phyloP scores from a whole-genome alignment of 2,329 filamentous ascomycete genomes.

The Exophiala xenobiotica region DNA sequence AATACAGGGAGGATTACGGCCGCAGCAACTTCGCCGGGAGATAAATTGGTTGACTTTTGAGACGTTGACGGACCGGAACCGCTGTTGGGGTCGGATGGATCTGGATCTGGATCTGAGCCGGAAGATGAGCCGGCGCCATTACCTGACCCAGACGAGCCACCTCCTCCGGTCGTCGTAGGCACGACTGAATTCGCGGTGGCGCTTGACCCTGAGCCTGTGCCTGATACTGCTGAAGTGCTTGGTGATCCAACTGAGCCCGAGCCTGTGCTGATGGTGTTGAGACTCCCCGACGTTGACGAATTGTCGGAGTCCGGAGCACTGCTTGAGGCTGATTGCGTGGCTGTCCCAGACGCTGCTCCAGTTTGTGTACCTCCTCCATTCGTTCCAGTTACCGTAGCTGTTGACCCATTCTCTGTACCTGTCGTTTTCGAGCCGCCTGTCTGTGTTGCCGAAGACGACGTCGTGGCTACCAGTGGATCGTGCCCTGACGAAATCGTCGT shows the following conservation, averaged over 20 bases:
- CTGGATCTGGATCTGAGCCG: constrained; percentile 3
- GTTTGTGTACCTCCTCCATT: neutral
- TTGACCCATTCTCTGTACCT: neutral
- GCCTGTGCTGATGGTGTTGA: neutral
- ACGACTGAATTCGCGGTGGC: neutral
- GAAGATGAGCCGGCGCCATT: neutral
- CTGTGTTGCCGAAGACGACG: neutral
- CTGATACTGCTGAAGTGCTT: neutral
- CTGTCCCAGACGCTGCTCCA: neutral
- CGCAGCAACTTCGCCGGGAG: constrained; percentile 21
- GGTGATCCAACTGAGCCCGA: neutral
- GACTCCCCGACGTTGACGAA: neutral
- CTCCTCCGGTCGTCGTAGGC: neutral
- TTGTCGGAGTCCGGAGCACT: neutral
- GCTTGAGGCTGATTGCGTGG: neutral
- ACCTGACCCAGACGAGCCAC: neutral
- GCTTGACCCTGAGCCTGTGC: constrained; percentile 5
- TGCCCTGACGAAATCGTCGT: neutral
- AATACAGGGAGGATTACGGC: constrained; percentile 22
- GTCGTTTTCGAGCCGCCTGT: neutral
- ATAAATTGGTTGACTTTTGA: constrained; percentile 12
- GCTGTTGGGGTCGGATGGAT: neutral
- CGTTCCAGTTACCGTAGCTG: neutral
- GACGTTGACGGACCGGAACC: neutral
- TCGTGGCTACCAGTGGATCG: neutral